Evolutionary conservation across 2,329 filamentous ascomycete genomes (phyloP), one percentile per base, ranked within the genome.

Genomic region (Lizonia empirigonia): DNA sequence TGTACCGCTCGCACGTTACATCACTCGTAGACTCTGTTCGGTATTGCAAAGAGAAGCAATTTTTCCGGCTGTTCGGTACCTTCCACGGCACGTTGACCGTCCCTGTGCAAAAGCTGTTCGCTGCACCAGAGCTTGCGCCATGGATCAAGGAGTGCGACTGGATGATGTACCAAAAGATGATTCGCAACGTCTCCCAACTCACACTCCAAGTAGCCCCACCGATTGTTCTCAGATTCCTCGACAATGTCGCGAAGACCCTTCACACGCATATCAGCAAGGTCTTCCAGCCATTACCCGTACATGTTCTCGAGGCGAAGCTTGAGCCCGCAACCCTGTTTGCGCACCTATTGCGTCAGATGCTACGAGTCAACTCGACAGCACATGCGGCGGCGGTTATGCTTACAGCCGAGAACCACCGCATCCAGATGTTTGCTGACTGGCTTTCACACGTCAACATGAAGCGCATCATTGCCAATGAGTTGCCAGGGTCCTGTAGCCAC

Each of bases 141-240:
- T 99, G 94, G 94, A 95, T 99, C 55, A 90, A 94, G 69, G 89
- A 96, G 71, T 96, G 91, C 70, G 94, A 99, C 72, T 95, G 94
- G 76, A 82, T 93, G 26, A 89, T 97, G 77, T 99, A 99, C 70
- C 91, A 97, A 72, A 91, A 92, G 61, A 96, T 97, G 89, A 91
- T 97, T 76, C 87, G 88, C 45, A 95, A 97, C 55, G 85, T 97
- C 32, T 89, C 90, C 1, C 86, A 87, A n/a, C 80, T 97, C 32
- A 94, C 91, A 4, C 81, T 97, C 7, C 92, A 97, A 71, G 92
- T 96, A 12, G 88, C 96, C 4, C 94, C 94, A 1, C 90, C 92
- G 51, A 83, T 87, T 3, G 92, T 97, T 6, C 80, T 97, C 52
- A 90, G 92, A 64, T 91, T 92, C 2, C 82, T 99, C 24, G 85